A percentile compares a stretch with the other conserved stretches of the same genome.
Conservation (phyloP, 345 rosid genomes). For the Lepidium aucheri region DNA sequence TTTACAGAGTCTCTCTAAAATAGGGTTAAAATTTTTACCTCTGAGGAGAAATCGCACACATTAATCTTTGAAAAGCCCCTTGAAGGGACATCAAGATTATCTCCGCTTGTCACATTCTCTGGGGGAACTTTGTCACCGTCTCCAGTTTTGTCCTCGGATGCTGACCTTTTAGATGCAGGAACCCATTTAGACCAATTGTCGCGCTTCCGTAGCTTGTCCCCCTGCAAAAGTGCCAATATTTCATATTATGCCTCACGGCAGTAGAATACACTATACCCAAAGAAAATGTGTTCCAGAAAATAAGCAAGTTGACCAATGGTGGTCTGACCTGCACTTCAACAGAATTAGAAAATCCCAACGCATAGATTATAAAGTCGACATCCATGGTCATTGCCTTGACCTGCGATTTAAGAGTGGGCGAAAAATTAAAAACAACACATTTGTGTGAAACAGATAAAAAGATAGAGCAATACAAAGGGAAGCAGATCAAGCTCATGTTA, state of each 20-base stretch:
- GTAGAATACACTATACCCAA: background rate
- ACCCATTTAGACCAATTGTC: constrained; percentile 81
- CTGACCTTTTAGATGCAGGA: constrained; percentile 34
- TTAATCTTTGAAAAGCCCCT: constrained; percentile 5
- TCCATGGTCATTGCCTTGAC: constrained; percentile 79
- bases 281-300: background rate
- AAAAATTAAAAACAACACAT: background rate
- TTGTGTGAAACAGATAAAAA: background rate
- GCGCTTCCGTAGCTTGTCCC: constrained; percentile 62
- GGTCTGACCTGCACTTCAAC: constrained; percentile 77
- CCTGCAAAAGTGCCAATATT: constrained; percentile 38
- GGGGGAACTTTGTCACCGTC: constrained; percentile 27
- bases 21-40: constrained; percentile 12
- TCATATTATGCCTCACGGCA: background rate
- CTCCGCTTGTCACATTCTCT: constrained; percentile 13
- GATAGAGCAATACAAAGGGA: background rate
- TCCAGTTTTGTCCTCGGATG: constrained; percentile 29
- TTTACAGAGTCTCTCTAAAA: constrained; percentile 24
- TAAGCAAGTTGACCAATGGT: constrained; percentile 7
- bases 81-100: constrained; percentile 15
- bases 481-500: background rate
- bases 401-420: constrained; percentile 35
- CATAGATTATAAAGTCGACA: constrained; percentile 58
- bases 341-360: constrained; percentile 55
- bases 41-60: background rate